These are phyloP conservation scores for Physocladia obscura DNA, from an alignment of 192 early-diverging fungal genomes.

Conservation along the genomic window DNA sequence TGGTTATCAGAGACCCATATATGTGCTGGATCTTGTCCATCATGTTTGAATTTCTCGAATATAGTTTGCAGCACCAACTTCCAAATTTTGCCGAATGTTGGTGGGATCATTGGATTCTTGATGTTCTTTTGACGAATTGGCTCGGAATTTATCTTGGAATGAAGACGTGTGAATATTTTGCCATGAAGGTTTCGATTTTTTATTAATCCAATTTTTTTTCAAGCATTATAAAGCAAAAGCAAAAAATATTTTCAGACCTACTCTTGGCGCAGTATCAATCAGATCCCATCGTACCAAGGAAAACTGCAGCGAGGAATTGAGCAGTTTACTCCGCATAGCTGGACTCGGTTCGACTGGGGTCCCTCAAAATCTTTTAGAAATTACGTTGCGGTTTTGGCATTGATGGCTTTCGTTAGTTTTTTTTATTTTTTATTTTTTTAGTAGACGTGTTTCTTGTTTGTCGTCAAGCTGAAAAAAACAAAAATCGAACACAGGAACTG, in stretches of 20 bases:
- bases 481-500: conserved; percentile 52
- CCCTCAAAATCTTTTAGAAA: conserved; percentile 84
- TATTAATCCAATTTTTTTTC: neutral
- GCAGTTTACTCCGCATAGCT: conserved; percentile 93
- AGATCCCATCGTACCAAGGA: conserved; percentile 81
- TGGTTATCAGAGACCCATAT: conserved; percentile 90
- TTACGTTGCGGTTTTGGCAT: conserved; percentile 73
- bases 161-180: conserved; percentile 96
- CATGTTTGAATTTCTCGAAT: conserved; percentile 94
- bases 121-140: conserved; percentile 93
- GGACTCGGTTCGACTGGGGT: conserved; percentile 92
- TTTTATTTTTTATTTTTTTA: neutral
- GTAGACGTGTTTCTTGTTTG: neutral
- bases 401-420: conserved; percentile 68
- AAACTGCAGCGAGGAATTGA: conserved; percentile 83
- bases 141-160: conserved; percentile 88
- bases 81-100: conserved; percentile 98
- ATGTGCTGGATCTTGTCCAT: conserved; percentile 96
- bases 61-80: conserved; percentile 91
- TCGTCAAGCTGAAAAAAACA: neutral
- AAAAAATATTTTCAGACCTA: conserved; percentile 60
- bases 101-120: conserved; percentile 99
- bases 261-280: conserved; percentile 86
- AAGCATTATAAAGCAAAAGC: neutral
- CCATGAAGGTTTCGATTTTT: conserved; percentile 67